These are phyloP conservation scores for Ampelomyces quisqualis DNA, from an alignment of 2,329 filamentous ascomycete genomes.

Conservation along the genomic window DNA sequence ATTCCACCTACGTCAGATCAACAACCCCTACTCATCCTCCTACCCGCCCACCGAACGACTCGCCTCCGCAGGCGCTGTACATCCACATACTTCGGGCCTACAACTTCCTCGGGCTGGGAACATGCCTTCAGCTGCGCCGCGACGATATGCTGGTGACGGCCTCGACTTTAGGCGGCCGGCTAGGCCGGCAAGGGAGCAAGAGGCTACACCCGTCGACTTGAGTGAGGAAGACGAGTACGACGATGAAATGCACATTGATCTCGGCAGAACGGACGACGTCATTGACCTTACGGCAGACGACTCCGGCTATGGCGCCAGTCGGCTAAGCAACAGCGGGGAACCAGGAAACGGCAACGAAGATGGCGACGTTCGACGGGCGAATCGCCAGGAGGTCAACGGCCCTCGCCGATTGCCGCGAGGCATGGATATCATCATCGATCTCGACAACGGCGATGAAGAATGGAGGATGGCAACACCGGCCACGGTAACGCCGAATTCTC, in stretches of 20 bases:
- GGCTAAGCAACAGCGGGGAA: constrained; percentile 4
- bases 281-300: constrained; percentile 40
- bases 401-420: constrained; percentile 44
- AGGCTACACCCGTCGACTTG: constrained; percentile 42
- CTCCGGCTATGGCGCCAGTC: constrained; percentile 19
- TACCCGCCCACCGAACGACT: neutral
- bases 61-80: constrained; percentile 6
- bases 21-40: neutral
- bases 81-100: constrained; percentile 17
- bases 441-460: constrained; percentile 38
- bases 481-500: constrained; percentile 30
- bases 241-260: constrained; percentile 13
- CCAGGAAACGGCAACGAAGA: constrained; percentile 4
- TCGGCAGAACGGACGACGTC: constrained; percentile 15
- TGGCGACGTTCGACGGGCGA: constrained; percentile 2
- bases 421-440: constrained; percentile 47
- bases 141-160: constrained; percentile 54
- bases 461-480: constrained; percentile 27
- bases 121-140: constrained; percentile 34
- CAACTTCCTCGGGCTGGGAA: constrained; percentile 23
- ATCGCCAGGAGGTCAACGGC: constrained; percentile 20
- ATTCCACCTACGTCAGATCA: constrained; percentile 3
- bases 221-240: constrained; percentile 26
- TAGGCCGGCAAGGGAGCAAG: constrained; percentile 32
- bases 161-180: constrained; percentile 57